Conservation (phyloP, 2,329 filamentous ascomycete species). For the Fusarium bactridioides region DNA sequence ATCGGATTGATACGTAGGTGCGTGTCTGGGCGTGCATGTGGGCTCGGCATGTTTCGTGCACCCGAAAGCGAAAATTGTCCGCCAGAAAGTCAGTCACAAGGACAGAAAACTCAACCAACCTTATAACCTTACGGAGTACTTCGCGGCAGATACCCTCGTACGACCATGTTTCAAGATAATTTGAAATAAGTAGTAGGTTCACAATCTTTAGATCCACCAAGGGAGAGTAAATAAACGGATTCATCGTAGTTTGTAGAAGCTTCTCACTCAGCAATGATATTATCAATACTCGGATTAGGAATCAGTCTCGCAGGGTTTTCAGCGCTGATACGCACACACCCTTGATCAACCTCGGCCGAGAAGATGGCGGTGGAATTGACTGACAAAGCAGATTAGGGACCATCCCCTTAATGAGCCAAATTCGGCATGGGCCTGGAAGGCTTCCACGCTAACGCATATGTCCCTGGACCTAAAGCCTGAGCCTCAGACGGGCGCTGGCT, state of each 20-base stretch:
- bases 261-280: slow-evolving; percentile 22
- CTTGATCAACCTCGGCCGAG: slow-evolving; percentile 21
- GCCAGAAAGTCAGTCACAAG: slow-evolving; percentile 16
- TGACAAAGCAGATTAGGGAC: slow-evolving; percentile 36
- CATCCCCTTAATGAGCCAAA: slow-evolving; percentile 17
- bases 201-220: background rate
- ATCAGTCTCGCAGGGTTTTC: slow-evolving; percentile 14
- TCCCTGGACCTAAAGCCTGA: slow-evolving; percentile 3
- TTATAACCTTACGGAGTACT: background rate
- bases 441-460: slow-evolving; percentile 3
- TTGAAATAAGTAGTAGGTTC: background rate
- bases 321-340: slow-evolving; percentile 15
- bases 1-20: slow-evolving; percentile 2
- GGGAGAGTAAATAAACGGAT: background rate
- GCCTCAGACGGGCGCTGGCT: slow-evolving; percentile 4
- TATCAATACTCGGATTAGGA: slow-evolving; percentile 32
- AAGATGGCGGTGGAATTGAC: background rate
- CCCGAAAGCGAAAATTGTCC: slow-evolving; percentile 36
- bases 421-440: slow-evolving; percentile 2
- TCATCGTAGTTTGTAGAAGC: slow-evolving; percentile 20
- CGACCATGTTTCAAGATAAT: background rate
- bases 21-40: slow-evolving; percentile 1
- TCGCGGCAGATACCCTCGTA: background rate
- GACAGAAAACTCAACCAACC: background rate
- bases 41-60: slow-evolving; percentile 23